A percentile compares a stretch with the other conserved stretches of the same genome.
Conservation (phyloP, 2,329 filamentous ascomycete genomes). For the Diaporthe batatas region DNA sequence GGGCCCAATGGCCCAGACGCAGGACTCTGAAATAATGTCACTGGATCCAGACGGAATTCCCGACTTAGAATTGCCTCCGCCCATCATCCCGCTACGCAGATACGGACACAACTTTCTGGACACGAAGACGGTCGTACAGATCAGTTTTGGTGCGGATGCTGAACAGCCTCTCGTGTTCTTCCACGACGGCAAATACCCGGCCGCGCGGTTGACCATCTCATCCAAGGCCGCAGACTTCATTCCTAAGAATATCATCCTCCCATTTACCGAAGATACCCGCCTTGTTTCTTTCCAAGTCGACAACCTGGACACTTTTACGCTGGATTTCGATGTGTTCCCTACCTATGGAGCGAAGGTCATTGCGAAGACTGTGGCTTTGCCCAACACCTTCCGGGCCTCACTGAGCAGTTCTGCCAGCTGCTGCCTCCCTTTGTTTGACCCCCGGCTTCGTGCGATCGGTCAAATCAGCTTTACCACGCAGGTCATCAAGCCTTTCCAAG, state of each 20-base stretch:
- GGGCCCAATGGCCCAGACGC: conserved; percentile 61
- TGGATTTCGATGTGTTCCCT: conserved; percentile 98
- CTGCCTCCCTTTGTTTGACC: conserved; percentile 92
- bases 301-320: conserved; percentile 89
- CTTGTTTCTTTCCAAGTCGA: conserved; percentile 97
- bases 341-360: conserved; percentile 98
- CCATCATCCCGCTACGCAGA: conserved; percentile 92
- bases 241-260: conserved; percentile 93
- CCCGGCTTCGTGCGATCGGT: conserved; percentile 89
- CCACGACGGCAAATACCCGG: conserved; percentile 95
- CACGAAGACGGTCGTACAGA: conserved; percentile 95
- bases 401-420: conserved; percentile 83
- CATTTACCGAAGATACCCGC: conserved; percentile 95
- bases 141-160: conserved; percentile 84
- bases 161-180: conserved; percentile 92
- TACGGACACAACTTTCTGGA: conserved; percentile 99
- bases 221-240: conserved; percentile 97
- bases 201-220: conserved; percentile 93
- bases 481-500: conserved; percentile 95
- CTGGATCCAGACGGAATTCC: conserved; percentile 91
- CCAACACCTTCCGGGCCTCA: conserved; percentile 84
- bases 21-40: conserved; percentile 70
- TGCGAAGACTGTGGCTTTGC: conserved; percentile 92
- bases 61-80: conserved; percentile 89
- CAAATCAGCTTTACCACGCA: conserved; percentile 95